Base-by-base conservation (phyloP, 2,329 filamentous ascomycete species). In the Cladobotryum protrusum region DNA sequence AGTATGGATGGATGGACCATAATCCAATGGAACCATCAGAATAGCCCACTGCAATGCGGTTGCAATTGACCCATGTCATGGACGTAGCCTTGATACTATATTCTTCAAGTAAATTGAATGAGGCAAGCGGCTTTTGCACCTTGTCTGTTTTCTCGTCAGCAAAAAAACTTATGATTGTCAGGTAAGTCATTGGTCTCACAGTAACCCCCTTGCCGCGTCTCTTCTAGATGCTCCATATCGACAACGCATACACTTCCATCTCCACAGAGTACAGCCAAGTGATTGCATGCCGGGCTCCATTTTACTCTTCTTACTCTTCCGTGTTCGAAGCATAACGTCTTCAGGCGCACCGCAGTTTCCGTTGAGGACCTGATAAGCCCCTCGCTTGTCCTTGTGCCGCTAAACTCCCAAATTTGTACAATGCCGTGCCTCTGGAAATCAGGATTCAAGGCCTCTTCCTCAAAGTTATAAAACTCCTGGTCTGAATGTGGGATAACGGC, bases 11-110 rank as follows among this genome's bases (percentile, higher is more conserved):
- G 39, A 82, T 58, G 11, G 78, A 82, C 79, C 79, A 83, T 11
- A 82, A 65, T 17, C 71, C 70, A 34, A 82, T 66, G 17, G 75
- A 78, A 32, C 79, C 79, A 52, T 83, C 79, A 0, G 71, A 72
- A 58, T 81, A 78, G 44, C 77, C 79, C 29, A 79, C 65, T 0
- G 70, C 76, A 36, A 83, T 63, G 18, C 78, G 74, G 57, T 82
- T 82, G 54, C 72, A 70, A 52, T 73, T 75, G 33, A 74, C 63
- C 79, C 79, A 83, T 11, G 77, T 70, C 47, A 82, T 70, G 52
- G 73, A 72, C 14, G 77, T 80, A 24, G 75, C 74, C 20, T 71
- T 67, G 37, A 79, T 64, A 41, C 67, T 66, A 49, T 73, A 67
- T 60, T 82, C 78, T 13, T 71, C 64, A 0, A 64, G 61, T 5